Evolutionary conservation across 176 grass and related monocot genomes (phyloP), one percentile per base, ranked within the genome.

Genomic region (Neostapfia colusana): DNA sequence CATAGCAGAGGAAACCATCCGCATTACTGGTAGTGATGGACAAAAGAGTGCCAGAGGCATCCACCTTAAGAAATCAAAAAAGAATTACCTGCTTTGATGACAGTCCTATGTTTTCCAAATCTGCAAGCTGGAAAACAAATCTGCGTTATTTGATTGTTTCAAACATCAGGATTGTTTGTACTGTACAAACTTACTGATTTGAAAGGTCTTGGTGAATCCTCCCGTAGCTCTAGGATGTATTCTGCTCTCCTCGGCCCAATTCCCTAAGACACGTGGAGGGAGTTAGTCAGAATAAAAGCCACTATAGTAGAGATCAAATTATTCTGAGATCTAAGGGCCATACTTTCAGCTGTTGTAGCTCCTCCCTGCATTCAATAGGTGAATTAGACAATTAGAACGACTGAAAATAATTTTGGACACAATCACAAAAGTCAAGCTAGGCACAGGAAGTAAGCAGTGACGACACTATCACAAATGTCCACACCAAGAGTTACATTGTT

Each of bases 301-400:
- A 40, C 31, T 72, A 49, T 72, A 61, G 10, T 36, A 79, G 37
- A 26, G 27, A 70, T 65, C 13, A 27, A 31, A 77, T 83, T 87
- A 75, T 55, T 57, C 16, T 65, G 26, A 76, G n/a, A 69, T 3
- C 57, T n/a, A 45, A 54, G 13, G 25, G 60, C 63, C 43, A 46
- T 92, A 99, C 95, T 85, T 95, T 95, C 68, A 99, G 76, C 37
- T 83, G 80, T 17, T 87, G 88, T 28, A 99, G 87, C 67, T 99
- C 92, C 79, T 95, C 95, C 83, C 95, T 99, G 85, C 21, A 89
- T 65, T 71, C 51, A 20, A 85, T 50, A 65, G 14, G 66, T 76
- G 59, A 60, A 66, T n/a, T 74, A 1, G 78, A 55, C 78, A 81
- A 67, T 88, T 85, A 88, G 59, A 69, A 75, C 45, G 14, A 14